Conservation (phyloP, 768 basidiomycete species). For the Termitomyces sp. region DNA sequence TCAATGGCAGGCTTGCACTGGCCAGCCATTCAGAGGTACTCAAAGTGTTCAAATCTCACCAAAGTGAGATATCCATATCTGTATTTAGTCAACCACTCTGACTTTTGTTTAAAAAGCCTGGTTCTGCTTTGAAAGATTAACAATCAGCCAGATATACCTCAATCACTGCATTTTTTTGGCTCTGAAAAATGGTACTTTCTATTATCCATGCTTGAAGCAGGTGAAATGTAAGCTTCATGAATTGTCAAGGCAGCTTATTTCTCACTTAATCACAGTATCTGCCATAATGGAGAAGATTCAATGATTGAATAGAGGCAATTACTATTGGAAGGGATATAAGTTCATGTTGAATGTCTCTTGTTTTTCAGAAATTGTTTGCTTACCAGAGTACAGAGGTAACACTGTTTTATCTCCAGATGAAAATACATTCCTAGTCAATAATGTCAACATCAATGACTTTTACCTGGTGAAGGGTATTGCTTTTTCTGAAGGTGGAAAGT, state of each 20-base stretch:
- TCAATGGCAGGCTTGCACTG: not conserved
- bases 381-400: conserved; percentile 1
- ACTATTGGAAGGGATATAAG: no score
- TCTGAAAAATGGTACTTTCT: not conserved
- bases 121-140: not conserved
- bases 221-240: conserved; percentile 1
- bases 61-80: not conserved
- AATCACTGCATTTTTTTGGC: not conserved
- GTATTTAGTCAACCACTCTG: no score
- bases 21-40: not conserved
- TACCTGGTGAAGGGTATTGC: conserved; percentile 2
- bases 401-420: conserved; percentile 8
- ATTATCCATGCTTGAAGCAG: not conserved
- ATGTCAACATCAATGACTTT: conserved; percentile 4
- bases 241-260: no score
- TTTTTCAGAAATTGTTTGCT: no score
- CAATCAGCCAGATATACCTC: not conserved
- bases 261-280: no score
- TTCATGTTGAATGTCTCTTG: no score
- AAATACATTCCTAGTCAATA: conserved; percentile 7
- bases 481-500: conserved; percentile 7
- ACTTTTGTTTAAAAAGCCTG: not conserved
- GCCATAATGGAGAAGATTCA: no score
- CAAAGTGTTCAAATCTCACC: not conserved
- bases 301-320: no score